phyloP scores from a whole-genome alignment of 192 early-diverging fungal genomes.

The Physocladia obscura region DNA sequence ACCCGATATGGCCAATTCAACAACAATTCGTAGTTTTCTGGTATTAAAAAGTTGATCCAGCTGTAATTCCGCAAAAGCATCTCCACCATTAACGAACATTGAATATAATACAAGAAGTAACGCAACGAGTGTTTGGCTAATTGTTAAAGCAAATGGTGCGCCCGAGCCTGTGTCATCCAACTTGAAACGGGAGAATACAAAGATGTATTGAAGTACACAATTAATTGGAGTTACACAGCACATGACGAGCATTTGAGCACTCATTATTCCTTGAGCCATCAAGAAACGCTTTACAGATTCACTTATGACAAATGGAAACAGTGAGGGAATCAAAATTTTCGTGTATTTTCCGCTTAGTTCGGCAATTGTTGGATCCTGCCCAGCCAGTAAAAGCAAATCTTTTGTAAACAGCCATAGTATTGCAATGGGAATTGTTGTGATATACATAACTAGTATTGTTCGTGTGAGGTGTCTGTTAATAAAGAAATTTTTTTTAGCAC shows the following conservation, averaged over 20 bases:
- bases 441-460: constrained; percentile 72
- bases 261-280: constrained; percentile 87
- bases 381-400: constrained; percentile 60
- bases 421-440: constrained; percentile 71
- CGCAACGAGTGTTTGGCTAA: constrained; percentile 76
- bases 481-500: too few species aligned
- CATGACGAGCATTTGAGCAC: constrained; percentile 73
- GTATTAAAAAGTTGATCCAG: constrained; percentile 54
- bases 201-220: constrained; percentile 68
- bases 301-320: constrained; percentile 74
- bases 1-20: constrained; percentile 72
- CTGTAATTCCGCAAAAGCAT: constrained; percentile 89
- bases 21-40: constrained; percentile 17
- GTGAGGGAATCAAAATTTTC: constrained; percentile 67
- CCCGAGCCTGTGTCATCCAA: constrained; percentile 73
- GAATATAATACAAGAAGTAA: constrained; percentile 66
- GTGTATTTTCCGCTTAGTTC: constrained; percentile 68
- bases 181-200: constrained; percentile 72
- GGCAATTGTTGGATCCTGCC: constrained; percentile 74
- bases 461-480: constrained; percentile 48
- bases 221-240: constrained; percentile 72
- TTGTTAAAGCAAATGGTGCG: constrained; percentile 76
- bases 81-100: constrained; percentile 55
- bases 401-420: constrained; percentile 73
- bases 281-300: constrained; percentile 86